phyloP scores from a whole-genome alignment of 2,329 filamentous ascomycete species.

The Acrocalymma vagum region DNA sequence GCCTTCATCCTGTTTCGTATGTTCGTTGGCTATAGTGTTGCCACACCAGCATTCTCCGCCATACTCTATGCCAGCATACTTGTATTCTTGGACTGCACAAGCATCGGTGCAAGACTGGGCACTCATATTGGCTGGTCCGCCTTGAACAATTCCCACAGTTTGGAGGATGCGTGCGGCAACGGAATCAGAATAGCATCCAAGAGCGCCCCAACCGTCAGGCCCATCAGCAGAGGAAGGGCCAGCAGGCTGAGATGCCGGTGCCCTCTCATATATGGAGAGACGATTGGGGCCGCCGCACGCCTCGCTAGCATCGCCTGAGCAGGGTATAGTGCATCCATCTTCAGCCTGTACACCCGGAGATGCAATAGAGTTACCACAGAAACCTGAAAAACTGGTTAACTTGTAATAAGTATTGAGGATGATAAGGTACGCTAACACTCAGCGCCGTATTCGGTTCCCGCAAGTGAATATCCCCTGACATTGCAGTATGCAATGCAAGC shows the following conservation, averaged over 20 bases:
- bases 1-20: slow-evolving; percentile 15
- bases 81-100: slow-evolving; percentile 13
- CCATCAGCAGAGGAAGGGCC: background rate
- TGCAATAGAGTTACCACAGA: slow-evolving; percentile 33
- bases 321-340: slow-evolving; percentile 34
- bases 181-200: slow-evolving; percentile 17
- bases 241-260: slow-evolving; percentile 1
- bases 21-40: slow-evolving; percentile 18
- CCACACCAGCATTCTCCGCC: slow-evolving; percentile 20
- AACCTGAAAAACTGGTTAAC: slow-evolving; percentile 22
- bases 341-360: slow-evolving; percentile 18
- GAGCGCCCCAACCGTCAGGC: slow-evolving; percentile 8
- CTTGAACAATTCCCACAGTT: slow-evolving; percentile 6
- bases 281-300: slow-evolving; percentile 32
- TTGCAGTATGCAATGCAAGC: slow-evolving; percentile 38
- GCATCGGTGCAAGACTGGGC: slow-evolving; percentile 18
- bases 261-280: slow-evolving; percentile 22
- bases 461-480: slow-evolving; percentile 32
- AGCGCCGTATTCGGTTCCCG: slow-evolving; percentile 41
- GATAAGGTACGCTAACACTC: slow-evolving; percentile 29
- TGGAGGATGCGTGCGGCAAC: slow-evolving; percentile 14
- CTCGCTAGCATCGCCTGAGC: slow-evolving; percentile 30
- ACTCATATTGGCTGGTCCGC: slow-evolving; percentile 16
- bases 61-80: slow-evolving; percentile 17
- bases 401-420: background rate